Percentiles rank a stretch among this genome's conserved stretches.
phyloP scores from a whole-genome alignment of 2,329 filamentous ascomycete species.

The Byssoonygena ceratinophila region DNA sequence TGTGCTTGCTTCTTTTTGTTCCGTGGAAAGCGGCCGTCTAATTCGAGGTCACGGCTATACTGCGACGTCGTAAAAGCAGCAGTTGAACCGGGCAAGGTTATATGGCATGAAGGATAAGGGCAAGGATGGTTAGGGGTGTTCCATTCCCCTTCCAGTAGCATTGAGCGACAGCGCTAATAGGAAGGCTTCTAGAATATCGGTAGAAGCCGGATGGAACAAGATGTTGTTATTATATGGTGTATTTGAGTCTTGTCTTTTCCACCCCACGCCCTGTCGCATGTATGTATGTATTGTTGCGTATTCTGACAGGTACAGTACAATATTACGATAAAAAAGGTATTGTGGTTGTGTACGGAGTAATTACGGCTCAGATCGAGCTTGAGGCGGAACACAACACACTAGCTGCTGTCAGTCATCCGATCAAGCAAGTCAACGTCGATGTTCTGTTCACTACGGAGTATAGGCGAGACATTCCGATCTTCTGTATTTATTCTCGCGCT shows the following conservation, averaged over 20 bases:
- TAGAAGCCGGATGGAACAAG: slow-evolving; percentile 5
- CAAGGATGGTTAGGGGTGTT: neutral
- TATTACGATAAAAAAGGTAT: too few relatives aligned
- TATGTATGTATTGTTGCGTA: too few relatives aligned
- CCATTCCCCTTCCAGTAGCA: slow-evolving; percentile 6
- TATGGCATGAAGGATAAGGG: neutral
- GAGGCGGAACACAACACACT: too few relatives aligned
- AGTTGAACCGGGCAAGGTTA: neutral
- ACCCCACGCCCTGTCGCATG: too few relatives aligned
- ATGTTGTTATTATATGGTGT: too few relatives aligned
- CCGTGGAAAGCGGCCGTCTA: neutral
- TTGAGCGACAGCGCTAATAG: slow-evolving; percentile 5
- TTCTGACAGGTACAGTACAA: neutral
- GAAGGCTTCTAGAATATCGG: slow-evolving; percentile 8
- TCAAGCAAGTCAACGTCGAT: too few relatives aligned
- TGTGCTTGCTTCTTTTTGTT: too few relatives aligned
- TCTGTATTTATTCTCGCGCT: too few relatives aligned
- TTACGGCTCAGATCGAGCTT: too few relatives aligned
- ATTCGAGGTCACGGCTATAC: neutral
- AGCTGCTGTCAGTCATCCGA: too few relatives aligned
- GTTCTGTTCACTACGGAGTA: neutral
- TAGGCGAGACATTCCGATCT: neutral
- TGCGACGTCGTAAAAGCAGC: neutral
- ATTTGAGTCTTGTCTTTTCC: too few relatives aligned
- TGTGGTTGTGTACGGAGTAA: too few relatives aligned